A percentile compares a stretch with the other conserved stretches of the same genome.
phyloP scores from a whole-genome alignment of 371 early-diverging fungal species.

The Actinomortierella ambigua region DNA sequence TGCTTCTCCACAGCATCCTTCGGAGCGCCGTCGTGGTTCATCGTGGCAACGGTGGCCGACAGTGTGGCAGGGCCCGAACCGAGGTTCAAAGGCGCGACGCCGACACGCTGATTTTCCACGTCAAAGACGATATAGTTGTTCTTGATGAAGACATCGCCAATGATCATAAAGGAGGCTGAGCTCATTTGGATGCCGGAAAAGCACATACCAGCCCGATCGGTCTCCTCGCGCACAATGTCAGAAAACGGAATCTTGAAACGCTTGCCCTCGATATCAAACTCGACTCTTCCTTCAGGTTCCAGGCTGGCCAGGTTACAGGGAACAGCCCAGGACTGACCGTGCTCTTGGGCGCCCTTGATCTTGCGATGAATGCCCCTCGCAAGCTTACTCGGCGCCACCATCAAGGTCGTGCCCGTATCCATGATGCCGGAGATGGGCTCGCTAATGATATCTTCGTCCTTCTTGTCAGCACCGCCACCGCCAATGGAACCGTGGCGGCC shows the following conservation, averaged over 20 bases:
- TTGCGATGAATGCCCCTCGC: conserved; percentile 47
- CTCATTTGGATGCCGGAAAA: conserved; percentile 37
- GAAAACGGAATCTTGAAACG: conserved; percentile 49
- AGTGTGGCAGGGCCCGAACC: neutral
- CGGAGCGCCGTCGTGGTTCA: too few relatives aligned
- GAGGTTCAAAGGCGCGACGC: conserved; percentile 49
- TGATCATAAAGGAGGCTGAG: conserved; percentile 43
- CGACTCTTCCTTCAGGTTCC: conserved; percentile 33
- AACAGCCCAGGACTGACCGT: conserved; percentile 46
- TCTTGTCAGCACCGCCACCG: too few relatives aligned
- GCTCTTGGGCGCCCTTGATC: conserved; percentile 44
- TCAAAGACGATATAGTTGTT: conserved; percentile 61
- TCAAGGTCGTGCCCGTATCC: conserved; percentile 70
- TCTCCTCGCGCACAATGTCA: conserved; percentile 49
- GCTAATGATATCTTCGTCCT: neutral
- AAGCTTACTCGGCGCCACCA: conserved; percentile 53
- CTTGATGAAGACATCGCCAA: conserved; percentile 58
- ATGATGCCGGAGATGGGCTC: conserved; percentile 50
- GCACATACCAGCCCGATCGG: conserved; percentile 5
- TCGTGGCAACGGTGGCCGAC: too few relatives aligned
- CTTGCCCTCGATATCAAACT: conserved; percentile 48
- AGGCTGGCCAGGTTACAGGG: conserved; percentile 45
- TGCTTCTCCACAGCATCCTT: too few relatives aligned
- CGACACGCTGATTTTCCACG: conserved; percentile 51
- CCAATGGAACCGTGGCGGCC: neutral